phyloP scores from a whole-genome alignment of 2,329 filamentous ascomycete species.

The Aspergillus calidoustus region DNA sequence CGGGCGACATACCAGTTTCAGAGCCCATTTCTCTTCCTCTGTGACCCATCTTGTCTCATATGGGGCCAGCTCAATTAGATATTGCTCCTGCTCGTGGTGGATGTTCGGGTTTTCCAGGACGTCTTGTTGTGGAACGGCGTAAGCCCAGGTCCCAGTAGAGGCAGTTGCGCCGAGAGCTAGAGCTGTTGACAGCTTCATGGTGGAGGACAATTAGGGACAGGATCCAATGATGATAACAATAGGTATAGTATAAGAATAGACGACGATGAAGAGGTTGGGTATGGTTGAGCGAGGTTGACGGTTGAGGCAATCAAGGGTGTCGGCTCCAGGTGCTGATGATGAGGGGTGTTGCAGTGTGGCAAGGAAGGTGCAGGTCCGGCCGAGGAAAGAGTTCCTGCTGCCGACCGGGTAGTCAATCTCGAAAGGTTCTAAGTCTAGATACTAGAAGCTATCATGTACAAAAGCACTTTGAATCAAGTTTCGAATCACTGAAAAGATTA shows the following conservation, averaged over 20 bases:
- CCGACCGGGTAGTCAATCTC: background rate
- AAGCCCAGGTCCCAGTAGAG: constrained; percentile 36
- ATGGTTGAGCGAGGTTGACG: background rate
- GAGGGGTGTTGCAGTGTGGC: background rate
- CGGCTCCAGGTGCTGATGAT: background rate
- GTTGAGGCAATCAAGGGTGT: background rate
- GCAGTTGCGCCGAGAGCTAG: constrained; percentile 42
- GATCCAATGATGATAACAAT: background rate
- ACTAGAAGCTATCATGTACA: no score
- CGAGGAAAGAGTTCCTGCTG: background rate
- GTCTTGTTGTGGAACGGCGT: constrained; percentile 35
- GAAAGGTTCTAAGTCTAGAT: background rate
- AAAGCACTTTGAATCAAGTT: no score
- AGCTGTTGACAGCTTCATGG: constrained; percentile 43
- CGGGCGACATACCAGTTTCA: constrained; percentile 69
- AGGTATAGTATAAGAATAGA: background rate
- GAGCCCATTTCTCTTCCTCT: constrained; percentile 92
- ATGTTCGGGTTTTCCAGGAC: constrained; percentile 28
- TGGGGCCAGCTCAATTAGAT: constrained; percentile 81
- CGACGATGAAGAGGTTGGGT: background rate
- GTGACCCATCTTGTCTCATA: constrained; percentile 85
- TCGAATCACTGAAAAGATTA: background rate
- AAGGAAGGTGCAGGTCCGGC: background rate
- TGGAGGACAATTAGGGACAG: constrained; percentile 8
- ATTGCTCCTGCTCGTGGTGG: constrained; percentile 57